Evolutionary conservation across 2,329 filamentous ascomycete species (phyloP), one percentile per base, ranked within the genome.

Genomic region (Myotisia sp.): DNA sequence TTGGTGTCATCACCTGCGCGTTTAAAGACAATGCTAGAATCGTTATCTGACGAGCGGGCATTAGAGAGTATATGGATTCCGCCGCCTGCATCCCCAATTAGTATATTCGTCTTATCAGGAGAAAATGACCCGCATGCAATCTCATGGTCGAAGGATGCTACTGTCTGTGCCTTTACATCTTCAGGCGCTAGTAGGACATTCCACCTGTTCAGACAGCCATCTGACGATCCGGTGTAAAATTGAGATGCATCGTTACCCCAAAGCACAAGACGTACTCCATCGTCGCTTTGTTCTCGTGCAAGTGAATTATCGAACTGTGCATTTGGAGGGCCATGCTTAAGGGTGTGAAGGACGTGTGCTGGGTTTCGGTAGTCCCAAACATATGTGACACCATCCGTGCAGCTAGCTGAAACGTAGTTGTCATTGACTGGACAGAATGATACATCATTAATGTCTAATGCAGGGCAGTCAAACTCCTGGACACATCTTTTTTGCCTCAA

Each of bases 371-470:
- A 49, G 46, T 77, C 73, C 71, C 71, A 77, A 3, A 76, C 56
- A 48, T 75, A 76, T 0, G 68, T 67, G 18, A 57, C 58, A 2
- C 71, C 70, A 48, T 74, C 63, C 0, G 73, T 76, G 41, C 71
- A 74, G 7, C 71, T 70, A 8, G 68, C 70, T 6, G 70, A 67
- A 7, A 76, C 54, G 34, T 72, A 57, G 23, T 64, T 60, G 1
- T 65, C 37, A 31, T 59, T 48, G 27, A 46, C 38, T 1, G 59
- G 60, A 38, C 63, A 68, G 42, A 67, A 69, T 0, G 66, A 55
- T 0, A 76, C 56, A 38, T 75, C 70, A 36, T 76, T 76, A 43
- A 76, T 73, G 47, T 77, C 73, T 5, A 64, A 45, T 0, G 72
- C 71, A 19, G 64, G 64, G 43, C 71, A 76, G 31, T 74, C 65